A percentile compares a stretch with the other conserved stretches of the same genome.
These are phyloP conservation scores for Articulospora tetracladia DNA, from an alignment of 495 filamentous ascomycete genomes.

Conservation along the genomic window DNA sequence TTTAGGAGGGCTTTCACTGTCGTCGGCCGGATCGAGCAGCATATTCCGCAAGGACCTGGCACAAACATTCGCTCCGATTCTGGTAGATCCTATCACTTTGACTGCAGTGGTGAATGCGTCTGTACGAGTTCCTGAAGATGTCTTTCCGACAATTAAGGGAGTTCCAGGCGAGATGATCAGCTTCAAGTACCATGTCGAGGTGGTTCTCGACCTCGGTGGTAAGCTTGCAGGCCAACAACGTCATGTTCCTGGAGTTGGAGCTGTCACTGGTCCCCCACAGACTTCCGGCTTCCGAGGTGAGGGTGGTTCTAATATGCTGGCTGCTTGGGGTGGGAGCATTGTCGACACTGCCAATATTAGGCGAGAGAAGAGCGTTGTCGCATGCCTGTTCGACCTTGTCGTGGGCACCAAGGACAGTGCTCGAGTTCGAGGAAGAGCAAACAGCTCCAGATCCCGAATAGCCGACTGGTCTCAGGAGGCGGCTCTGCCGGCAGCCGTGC, in stretches of 20 bases:
- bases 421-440: slow-evolving; percentile 45
- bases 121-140: slow-evolving; percentile 82
- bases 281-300: slow-evolving; percentile 29
- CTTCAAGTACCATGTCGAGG: slow-evolving; percentile 90
- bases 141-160: slow-evolving; percentile 85
- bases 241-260: slow-evolving; percentile 53
- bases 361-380: slow-evolving; percentile 83
- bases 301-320: slow-evolving; percentile 31
- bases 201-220: slow-evolving; percentile 86
- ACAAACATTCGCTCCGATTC: slow-evolving; percentile 80
- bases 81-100: slow-evolving; percentile 77
- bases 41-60: slow-evolving; percentile 90
- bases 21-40: slow-evolving; percentile 75
- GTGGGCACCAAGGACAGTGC: slow-evolving; percentile 84
- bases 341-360: slow-evolving; percentile 86
- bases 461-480: slow-evolving; percentile 11
- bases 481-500: neutral
- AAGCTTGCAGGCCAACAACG: slow-evolving; percentile 70
- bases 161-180: slow-evolving; percentile 90
- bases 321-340: slow-evolving; percentile 67
- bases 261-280: slow-evolving; percentile 45
- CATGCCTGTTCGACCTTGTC: slow-evolving; percentile 75
- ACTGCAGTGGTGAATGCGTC: slow-evolving; percentile 73
- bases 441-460: slow-evolving; percentile 4
- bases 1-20: slow-evolving; percentile 75